phyloP scores from a whole-genome alignment of 2,329 filamentous ascomycete genomes.

The Cladorrhinum sp. region DNA sequence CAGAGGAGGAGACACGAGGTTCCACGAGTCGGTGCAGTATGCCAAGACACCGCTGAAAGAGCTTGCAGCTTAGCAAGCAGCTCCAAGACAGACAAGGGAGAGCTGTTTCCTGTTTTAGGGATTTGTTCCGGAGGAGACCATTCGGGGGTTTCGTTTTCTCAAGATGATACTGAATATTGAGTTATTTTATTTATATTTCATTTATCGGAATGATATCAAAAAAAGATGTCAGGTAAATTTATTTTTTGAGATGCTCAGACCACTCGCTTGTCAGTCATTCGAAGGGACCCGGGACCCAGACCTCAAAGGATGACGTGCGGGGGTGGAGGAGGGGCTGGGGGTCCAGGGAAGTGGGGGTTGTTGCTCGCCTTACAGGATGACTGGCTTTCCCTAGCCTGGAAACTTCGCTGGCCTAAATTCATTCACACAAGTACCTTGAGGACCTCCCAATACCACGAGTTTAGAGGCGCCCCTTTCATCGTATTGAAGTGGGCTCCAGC shows the following conservation, averaged over 20 bases:
- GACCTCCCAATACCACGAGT: too few relatives aligned
- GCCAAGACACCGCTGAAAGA: constrained; percentile 22
- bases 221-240: too few relatives aligned
- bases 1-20: constrained; percentile 9
- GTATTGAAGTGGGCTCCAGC: too few relatives aligned
- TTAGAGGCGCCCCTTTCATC: too few relatives aligned
- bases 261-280: background rate
- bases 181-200: background rate
- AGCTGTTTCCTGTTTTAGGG: background rate
- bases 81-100: background rate
- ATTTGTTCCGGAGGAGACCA: background rate
- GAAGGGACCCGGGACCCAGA: background rate
- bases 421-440: too few relatives aligned
- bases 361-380: too few relatives aligned
- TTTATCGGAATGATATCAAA: background rate
- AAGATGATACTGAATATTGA: too few relatives aligned
- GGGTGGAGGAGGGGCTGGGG: background rate
- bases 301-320: constrained; percentile 9
- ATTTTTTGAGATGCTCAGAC: background rate
- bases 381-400: too few relatives aligned
- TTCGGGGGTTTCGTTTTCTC: too few relatives aligned
- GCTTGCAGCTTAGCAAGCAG: constrained; percentile 5
- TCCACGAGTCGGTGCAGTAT: constrained; percentile 14
- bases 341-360: background rate
- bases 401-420: too few relatives aligned